These are phyloP conservation scores for Haplosporangium gracile DNA, from an alignment of 192 early-diverging fungal genomes.

Conservation along the genomic window DNA sequence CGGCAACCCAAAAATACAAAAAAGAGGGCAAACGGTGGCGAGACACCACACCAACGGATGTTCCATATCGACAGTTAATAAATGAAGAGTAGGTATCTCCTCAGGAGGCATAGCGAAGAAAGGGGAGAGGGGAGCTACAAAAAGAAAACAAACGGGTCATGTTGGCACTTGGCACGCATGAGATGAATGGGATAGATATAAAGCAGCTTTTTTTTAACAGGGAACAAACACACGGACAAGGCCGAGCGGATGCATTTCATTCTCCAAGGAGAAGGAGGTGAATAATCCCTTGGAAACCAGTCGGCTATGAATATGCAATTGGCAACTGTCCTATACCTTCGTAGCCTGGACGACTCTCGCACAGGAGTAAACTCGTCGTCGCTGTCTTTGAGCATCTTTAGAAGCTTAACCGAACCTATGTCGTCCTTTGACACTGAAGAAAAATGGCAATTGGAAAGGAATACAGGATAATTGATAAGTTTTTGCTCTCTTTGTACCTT, in stretches of 20 bases:
- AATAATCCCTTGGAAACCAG: neutral
- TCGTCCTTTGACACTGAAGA: constrained; percentile 30
- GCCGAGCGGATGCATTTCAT: neutral
- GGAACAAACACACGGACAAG: neutral
- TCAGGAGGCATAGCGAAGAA: constrained; percentile 1
- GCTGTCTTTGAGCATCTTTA: constrained; percentile 52
- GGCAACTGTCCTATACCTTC: constrained; percentile 24
- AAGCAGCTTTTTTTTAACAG: no score
- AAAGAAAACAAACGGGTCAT: neutral
- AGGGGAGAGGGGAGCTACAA: neutral
- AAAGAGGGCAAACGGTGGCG: constrained; percentile 16
- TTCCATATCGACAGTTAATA: constrained; percentile 5
- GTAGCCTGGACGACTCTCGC: constrained; percentile 8
- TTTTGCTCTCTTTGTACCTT: neutral
- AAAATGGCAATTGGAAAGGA: neutral
- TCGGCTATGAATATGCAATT: neutral
- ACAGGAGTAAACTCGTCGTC: constrained; percentile 35
- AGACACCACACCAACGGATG: constrained; percentile 2
- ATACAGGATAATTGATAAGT: neutral
- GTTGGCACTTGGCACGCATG: neutral
- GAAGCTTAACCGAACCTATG: constrained; percentile 44
- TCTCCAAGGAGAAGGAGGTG: constrained; percentile 13
- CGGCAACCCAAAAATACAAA: neutral
- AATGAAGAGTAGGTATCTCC: neutral
- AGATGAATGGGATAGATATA: neutral